phyloP scores from a whole-genome alignment of 495 filamentous ascomycete genomes.

The Penicillium steckii region DNA sequence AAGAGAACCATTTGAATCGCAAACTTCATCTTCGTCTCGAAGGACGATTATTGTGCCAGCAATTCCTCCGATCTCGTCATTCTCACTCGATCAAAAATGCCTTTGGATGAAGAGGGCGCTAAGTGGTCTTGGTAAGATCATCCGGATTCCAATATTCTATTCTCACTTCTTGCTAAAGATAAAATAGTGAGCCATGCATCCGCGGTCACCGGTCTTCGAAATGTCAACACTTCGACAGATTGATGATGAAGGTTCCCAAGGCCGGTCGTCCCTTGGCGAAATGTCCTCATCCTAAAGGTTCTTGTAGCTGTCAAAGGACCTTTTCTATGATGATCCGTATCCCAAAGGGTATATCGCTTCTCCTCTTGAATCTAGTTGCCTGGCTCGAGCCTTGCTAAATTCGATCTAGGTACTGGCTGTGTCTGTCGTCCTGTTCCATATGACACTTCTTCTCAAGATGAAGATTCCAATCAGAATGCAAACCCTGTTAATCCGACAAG shows the following conservation, averaged over 20 bases:
- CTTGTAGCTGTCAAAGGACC: slow-evolving; percentile 54
- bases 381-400: slow-evolving; percentile 35
- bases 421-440: not conserved
- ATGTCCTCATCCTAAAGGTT: slow-evolving; percentile 69
- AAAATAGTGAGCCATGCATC: slow-evolving; percentile 72
- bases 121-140: slow-evolving; percentile 51
- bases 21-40: not conserved
- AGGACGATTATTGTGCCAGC: too few relatives aligned
- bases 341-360: slow-evolving; percentile 38
- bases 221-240: slow-evolving; percentile 71
- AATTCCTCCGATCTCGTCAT: not conserved
- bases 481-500: too few relatives aligned
- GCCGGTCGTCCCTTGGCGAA: slow-evolving; percentile 75
- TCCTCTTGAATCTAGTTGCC: too few relatives aligned
- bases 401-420: not conserved
- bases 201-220: slow-evolving; percentile 83
- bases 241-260: slow-evolving; percentile 78
- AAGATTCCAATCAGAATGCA: too few relatives aligned
- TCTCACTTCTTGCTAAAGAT: slow-evolving; percentile 6
- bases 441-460: not conserved
- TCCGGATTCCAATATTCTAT: not conserved
- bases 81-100: slow-evolving; percentile 33
- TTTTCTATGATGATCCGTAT: slow-evolving; percentile 53
- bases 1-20: too few relatives aligned
- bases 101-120: slow-evolving; percentile 44